Base-by-base conservation (phyloP, 345 rosid genomes). In the Euphorbia lathyris region DNA sequence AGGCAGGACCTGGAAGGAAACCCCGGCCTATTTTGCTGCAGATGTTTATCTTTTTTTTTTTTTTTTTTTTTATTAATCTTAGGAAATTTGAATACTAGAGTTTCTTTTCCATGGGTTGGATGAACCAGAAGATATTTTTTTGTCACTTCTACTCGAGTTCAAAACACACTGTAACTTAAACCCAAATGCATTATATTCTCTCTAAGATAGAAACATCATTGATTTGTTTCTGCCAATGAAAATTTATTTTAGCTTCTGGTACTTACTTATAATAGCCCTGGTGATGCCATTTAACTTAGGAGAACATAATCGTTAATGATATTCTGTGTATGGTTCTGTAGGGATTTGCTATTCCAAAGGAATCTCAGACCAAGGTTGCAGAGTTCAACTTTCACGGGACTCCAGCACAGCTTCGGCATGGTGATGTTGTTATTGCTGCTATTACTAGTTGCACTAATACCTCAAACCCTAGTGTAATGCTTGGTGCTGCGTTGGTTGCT, bases 371-470 rank as follows among this genome's bases (percentile, higher is more conserved):
- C 51, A 90, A 88, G 81, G 88, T 84, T 69, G 93, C 65, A 26
- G 87, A 88, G 62, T 92, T 92, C 78, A 47, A 72, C 72, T 92
- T 88, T 65, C 82, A 77, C 55, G 95, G 90, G 55, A 84, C 87
- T 65, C 75, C 82, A 45, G 92, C 94, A 29, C 82, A 87, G 71
- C 87, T 93, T 40, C 87, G 81, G 63, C 97, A 93, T 71, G 97
- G 96, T 43, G 89, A 85, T 84, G 96, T 93, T 59, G 97, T 93
- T 71, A 93, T 93, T 68, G 98, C 97, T 66, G 96, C 97, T 47
- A 90, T 93, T 80, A 93, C 98, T 43, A 93, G 98, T 84, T 93
- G 97, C 87, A 90, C 98, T 36, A 93, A 93, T 77, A 93, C 98
- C 59, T 93, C 97, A 72, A 93, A 93, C 76, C 98, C 97, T 4